Evolutionary conservation across 2,329 filamentous ascomycete genomes (phyloP).

Genomic region (Hypoxylon rubiginosum): DNA sequence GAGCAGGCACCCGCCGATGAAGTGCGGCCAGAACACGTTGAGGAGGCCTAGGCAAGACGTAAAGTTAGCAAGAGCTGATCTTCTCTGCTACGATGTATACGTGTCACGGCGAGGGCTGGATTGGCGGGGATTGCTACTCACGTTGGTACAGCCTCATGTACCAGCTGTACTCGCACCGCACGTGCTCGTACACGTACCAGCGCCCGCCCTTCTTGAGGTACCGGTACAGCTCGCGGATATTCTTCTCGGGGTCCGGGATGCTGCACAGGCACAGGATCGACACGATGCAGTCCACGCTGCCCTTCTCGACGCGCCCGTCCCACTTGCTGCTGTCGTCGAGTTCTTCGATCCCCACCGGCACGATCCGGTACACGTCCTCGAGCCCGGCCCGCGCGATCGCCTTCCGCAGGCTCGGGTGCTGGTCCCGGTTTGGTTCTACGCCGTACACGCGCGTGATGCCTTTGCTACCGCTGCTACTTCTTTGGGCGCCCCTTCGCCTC

Average conservation of each 20-base stretch:
- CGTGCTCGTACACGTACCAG: constrained; percentile 75
- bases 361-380: constrained; percentile 69
- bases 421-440: constrained; percentile 72
- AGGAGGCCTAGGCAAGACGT: constrained; percentile 57
- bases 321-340: constrained; percentile 59
- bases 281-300: constrained; percentile 70
- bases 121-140: constrained; percentile 54
- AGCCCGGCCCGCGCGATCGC: constrained; percentile 67
- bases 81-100: not conserved
- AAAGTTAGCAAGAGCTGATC: not conserved
- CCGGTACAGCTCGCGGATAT: constrained; percentile 68
- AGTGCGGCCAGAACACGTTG: constrained; percentile 66
- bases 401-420: constrained; percentile 62
- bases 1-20: constrained; percentile 66
- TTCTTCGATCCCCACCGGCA: constrained; percentile 73
- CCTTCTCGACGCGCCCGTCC: constrained; percentile 63
- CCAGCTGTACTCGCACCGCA: constrained; percentile 57
- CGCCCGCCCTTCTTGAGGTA: constrained; percentile 72
- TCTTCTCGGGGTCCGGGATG: constrained; percentile 70
- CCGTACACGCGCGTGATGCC: constrained; percentile 67
- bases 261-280: constrained; percentile 73
- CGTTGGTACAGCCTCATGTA: constrained; percentile 64
- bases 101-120: not conserved
- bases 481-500: constrained; percentile 12
- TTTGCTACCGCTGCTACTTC: not conserved